These are phyloP conservation scores for Clathrospora elynae DNA, from an alignment of 2,329 filamentous ascomycete genomes.

Conservation along the genomic window DNA sequence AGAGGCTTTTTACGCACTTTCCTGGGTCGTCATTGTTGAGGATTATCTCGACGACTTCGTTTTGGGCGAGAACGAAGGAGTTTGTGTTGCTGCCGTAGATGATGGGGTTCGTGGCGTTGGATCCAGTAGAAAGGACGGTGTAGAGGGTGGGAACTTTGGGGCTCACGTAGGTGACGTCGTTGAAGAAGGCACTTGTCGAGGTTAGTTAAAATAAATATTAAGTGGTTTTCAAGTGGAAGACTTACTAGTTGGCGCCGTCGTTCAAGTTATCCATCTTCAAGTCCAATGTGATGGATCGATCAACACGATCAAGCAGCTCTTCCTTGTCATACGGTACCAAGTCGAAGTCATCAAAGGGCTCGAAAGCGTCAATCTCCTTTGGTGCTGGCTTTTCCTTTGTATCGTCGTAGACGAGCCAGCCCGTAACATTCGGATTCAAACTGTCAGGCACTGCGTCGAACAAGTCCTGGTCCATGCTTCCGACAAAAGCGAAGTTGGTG, in stretches of 20 bases:
- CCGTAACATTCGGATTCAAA: constrained; percentile 68
- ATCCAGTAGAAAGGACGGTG: constrained; percentile 69
- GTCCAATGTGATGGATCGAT: constrained; percentile 65
- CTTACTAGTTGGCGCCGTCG: constrained; percentile 69
- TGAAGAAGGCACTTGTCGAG: constrained; percentile 56
- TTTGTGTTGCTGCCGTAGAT: constrained; percentile 60
- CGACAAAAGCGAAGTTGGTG: constrained; percentile 65
- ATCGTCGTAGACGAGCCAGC: constrained; percentile 62
- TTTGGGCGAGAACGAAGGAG: constrained; percentile 68
- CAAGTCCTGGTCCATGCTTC: constrained; percentile 56
- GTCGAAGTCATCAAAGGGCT: constrained; percentile 74
- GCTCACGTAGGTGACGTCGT: constrained; percentile 74
- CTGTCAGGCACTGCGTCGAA: constrained; percentile 71
- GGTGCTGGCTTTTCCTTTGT: constrained; percentile 55
- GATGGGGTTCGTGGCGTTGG: constrained; percentile 51
- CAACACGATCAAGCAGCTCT: constrained; percentile 64
- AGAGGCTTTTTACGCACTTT: constrained; percentile 42
- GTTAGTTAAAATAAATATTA: constrained; percentile 2
- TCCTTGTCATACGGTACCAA: constrained; percentile 72
- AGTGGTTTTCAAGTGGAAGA: background rate
- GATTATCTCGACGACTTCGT: constrained; percentile 71
- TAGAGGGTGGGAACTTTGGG: constrained; percentile 83
- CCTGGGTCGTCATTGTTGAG: constrained; percentile 77
- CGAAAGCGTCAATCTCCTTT: constrained; percentile 63
- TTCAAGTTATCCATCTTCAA: constrained; percentile 68